These are phyloP conservation scores for Penicillium hesseltinei DNA, from an alignment of 2,329 filamentous ascomycete species.

Conservation along the genomic window DNA sequence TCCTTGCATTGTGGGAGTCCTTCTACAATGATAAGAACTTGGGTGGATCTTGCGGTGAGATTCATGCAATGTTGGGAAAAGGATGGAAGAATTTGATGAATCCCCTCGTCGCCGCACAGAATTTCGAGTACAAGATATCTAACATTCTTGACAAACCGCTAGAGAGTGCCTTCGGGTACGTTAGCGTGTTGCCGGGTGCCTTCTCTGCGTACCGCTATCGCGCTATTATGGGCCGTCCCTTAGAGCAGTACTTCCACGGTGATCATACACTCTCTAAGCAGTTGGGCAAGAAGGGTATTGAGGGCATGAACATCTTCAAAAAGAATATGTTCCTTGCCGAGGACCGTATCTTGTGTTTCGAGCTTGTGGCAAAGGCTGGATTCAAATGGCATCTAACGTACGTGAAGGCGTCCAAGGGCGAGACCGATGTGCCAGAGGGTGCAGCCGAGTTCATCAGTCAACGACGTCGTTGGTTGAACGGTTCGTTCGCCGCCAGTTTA, in stretches of 20 bases:
- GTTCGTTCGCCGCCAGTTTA: slow-evolving; percentile 92
- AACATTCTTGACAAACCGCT: slow-evolving; percentile 98
- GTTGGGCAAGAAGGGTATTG: slow-evolving; percentile 96
- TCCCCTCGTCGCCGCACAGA: slow-evolving; percentile 89
- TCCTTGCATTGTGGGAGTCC: slow-evolving; percentile 90
- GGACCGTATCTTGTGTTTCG: slow-evolving; percentile 98
- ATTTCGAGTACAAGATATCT: slow-evolving; percentile 99
- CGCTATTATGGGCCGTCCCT: slow-evolving; percentile 91
- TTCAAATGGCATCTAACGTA: slow-evolving; percentile 98
- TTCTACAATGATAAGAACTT: slow-evolving; percentile 99
- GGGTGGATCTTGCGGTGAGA: slow-evolving; percentile 95
- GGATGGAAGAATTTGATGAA: slow-evolving; percentile 89
- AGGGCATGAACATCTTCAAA: slow-evolving; percentile 99
- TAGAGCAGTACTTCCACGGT: slow-evolving; percentile 99
- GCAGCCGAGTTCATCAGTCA: slow-evolving; percentile 94
- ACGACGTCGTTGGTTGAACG: slow-evolving; percentile 96
- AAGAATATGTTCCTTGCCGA: slow-evolving; percentile 99
- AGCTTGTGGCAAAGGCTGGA: slow-evolving; percentile 93
- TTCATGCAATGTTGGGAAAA: slow-evolving; percentile 91
- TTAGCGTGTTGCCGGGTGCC: slow-evolving; percentile 92
- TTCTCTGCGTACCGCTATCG: slow-evolving; percentile 97
- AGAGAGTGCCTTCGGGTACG: slow-evolving; percentile 93
- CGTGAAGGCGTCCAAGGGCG: slow-evolving; percentile 96
- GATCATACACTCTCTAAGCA: slow-evolving; percentile 93
- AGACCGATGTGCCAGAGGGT: slow-evolving; percentile 97